These are phyloP conservation scores for Bipolaris oryzae DNA, from an alignment of 2,329 filamentous ascomycete genomes.

Conservation along the genomic window DNA sequence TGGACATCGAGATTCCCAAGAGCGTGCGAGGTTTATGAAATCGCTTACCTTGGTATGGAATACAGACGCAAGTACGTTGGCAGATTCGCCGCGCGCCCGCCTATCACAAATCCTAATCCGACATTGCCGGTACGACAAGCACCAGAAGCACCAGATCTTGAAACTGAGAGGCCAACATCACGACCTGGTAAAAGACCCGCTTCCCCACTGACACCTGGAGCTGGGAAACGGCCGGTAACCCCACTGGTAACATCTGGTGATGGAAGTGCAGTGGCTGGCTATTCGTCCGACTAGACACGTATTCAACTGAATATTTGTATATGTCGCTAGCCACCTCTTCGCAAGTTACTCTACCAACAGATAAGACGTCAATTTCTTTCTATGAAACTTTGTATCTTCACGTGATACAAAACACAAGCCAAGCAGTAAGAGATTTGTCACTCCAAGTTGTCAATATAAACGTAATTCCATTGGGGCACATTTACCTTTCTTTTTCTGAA, in stretches of 20 bases:
- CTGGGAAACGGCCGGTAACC: not conserved
- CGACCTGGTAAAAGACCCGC: not conserved
- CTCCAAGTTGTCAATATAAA: no score
- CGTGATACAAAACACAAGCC: no score
- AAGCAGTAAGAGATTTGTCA: no score
- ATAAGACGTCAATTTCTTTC: no score
- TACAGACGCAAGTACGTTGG: not conserved
- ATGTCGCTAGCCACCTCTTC: not conserved
- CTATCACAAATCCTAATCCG: not conserved
- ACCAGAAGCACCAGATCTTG: not conserved
- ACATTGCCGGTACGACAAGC: not conserved
- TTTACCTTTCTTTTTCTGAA: no score
- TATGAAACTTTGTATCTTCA: no score
- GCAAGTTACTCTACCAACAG: no score
- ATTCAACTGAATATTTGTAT: not conserved
- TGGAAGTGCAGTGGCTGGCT: not conserved
- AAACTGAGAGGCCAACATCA: not conserved
- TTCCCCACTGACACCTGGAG: not conserved
- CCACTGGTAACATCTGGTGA: not conserved
- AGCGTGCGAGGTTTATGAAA: not conserved
- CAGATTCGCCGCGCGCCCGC: not conserved
- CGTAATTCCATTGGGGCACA: no score
- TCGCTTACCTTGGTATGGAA: not conserved
- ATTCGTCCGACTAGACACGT: not conserved
- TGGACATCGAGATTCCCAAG: not conserved